Percentiles rank a stretch among this genome's conserved stretches.
phyloP scores from a whole-genome alignment of 2,329 filamentous ascomycete genomes.

The Cercospora berteroae region DNA sequence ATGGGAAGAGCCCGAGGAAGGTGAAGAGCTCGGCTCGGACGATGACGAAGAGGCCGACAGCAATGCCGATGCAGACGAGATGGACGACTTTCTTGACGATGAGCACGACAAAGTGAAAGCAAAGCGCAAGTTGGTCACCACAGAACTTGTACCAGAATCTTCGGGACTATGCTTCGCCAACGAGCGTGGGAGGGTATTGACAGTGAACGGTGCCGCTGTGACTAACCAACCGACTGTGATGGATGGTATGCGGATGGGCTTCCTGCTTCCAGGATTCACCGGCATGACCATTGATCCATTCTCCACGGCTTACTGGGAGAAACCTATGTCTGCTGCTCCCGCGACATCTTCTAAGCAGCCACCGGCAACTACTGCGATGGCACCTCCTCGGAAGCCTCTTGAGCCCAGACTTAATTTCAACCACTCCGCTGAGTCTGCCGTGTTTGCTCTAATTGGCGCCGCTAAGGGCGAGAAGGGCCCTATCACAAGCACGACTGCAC shows the following conservation, averaged over 20 bases:
- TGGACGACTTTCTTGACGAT: constrained; percentile 88
- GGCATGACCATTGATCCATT: constrained; percentile 75
- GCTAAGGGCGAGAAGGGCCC: constrained; percentile 36
- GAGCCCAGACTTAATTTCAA: constrained; percentile 39
- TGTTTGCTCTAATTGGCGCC: constrained; percentile 31
- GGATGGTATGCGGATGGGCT: constrained; percentile 33
- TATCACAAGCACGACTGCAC: constrained; percentile 33
- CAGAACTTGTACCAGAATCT: constrained; percentile 71
- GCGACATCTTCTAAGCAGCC: constrained; percentile 27
- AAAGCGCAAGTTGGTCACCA: constrained; percentile 59
- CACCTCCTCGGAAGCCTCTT: constrained; percentile 45
- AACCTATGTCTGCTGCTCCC: constrained; percentile 32
- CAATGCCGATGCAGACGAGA: constrained; percentile 75
- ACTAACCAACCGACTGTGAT: constrained; percentile 36
- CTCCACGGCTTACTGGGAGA: constrained; percentile 74
- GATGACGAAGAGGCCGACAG: constrained; percentile 68
- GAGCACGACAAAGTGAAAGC: constrained; percentile 64
- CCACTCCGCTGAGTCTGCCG: constrained; percentile 17
- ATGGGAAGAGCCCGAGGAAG: constrained; percentile 71
- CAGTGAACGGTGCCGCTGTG: constrained; percentile 46
- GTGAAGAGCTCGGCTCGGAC: constrained; percentile 65
- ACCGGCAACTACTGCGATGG: constrained; percentile 30
- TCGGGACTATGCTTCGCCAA: constrained; percentile 85
- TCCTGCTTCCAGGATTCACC: constrained; percentile 32
- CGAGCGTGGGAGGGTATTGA: constrained; percentile 46